These are phyloP conservation scores for Daldinia caldariorum DNA, from an alignment of 495 filamentous ascomycete genomes.

Conservation along the genomic window DNA sequence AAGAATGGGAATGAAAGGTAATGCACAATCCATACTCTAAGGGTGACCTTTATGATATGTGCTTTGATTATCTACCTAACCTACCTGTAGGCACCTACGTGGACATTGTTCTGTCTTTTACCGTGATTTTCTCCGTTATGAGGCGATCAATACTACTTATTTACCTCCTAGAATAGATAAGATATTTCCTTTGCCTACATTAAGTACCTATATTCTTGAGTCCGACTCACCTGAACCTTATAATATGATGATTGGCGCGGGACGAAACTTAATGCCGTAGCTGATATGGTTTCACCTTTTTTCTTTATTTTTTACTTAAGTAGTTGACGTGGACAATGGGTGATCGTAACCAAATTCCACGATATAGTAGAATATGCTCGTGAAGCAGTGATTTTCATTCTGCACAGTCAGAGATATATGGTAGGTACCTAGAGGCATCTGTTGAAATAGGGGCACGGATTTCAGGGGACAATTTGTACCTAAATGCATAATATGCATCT, in stretches of 20 bases:
- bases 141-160: background rate
- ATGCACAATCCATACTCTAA: background rate
- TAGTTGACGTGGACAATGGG: background rate
- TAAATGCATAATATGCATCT: background rate
- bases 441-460: background rate
- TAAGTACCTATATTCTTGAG: no score
- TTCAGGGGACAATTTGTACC: background rate
- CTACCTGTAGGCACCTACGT: no score
- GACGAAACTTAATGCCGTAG: no score
- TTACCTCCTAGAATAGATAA: no score
- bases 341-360: background rate
- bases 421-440: no score
- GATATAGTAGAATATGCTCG: background rate
- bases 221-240: no score
- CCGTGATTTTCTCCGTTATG: background rate
- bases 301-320: background rate
- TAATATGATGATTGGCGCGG: no score
- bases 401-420: no score
- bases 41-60: background rate
- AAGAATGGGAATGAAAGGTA: background rate
- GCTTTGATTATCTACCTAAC: background rate
- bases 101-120: background rate
- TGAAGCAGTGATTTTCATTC: background rate
- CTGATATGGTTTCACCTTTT: background rate
- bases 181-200: no score